Evolutionary conservation across 345 rosid genomes (phyloP), one percentile per base, ranked within the genome.

Genomic region (Acer campestre): DNA sequence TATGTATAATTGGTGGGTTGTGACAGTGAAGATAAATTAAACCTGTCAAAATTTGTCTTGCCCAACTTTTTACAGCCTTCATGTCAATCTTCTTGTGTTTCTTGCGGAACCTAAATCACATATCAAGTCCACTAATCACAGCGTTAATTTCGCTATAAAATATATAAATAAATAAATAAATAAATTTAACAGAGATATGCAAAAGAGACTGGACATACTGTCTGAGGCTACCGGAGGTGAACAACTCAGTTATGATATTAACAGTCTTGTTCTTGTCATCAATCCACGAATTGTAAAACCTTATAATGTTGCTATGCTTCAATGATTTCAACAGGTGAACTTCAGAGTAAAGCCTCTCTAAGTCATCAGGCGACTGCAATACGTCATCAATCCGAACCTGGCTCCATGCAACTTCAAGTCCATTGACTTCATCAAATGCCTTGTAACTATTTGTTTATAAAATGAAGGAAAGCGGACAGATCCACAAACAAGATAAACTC

Each of bases 341-440:
- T 88, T 95, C 99, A 38, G 98, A 90, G 71, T 95, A 91, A 69
- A 95, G 88, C 87, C 96, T 89, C 81, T 92, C 99, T 31, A 95
- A 82, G 80, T 88, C 96, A 68, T 90, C 91, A 0, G 97, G 93
- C 61, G 98, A 90, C 85, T 95, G 98, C 84, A 95, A 76, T 56
- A 90, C 97, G 66, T 92, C 99, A 80, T 95, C 99, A 76, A 95
- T 89, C 77, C 80, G 87, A 67, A 93, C 92, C 86, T 92, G 98
- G 88, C 93, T 88, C 99, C 99, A 95, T 31, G 99, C 99, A n/a
- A 95, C 99, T 84, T 95, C 99, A 85, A 95, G 91, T 76, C 99
- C 98, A 78, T 92, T 86, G 76, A 88, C 91, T 85, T 93, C 94
- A 84, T 95, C 99, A 14, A 95, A 95, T 77, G 94, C 99, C 89